Conservation (phyloP, 371 early-diverging fungal genomes). For the Syncephalastrum monosporum region DNA sequence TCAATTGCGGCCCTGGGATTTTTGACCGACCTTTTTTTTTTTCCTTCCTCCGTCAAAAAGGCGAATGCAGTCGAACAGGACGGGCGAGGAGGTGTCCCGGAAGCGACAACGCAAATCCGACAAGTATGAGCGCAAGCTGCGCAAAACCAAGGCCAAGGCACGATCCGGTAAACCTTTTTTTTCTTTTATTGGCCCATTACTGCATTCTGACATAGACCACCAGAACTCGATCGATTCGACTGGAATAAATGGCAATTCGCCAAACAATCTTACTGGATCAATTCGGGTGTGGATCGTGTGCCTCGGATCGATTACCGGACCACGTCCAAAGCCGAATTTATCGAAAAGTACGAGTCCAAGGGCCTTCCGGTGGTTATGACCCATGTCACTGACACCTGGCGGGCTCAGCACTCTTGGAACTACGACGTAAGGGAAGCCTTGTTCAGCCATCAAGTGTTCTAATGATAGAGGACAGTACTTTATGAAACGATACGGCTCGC, state of each 20-base stretch:
- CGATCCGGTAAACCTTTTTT: conserved; percentile 42
- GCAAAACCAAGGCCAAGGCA: conserved; percentile 44
- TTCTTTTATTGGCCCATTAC: background rate
- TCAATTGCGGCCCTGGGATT: too few species aligned
- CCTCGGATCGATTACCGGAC: conserved; percentile 48
- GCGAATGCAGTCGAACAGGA: too few species aligned
- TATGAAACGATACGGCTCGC: conserved; percentile 50
- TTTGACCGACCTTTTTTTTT: too few species aligned
- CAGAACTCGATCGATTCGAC: conserved; percentile 55
- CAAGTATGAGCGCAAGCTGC: conserved; percentile 41
- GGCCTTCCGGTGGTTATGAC: conserved; percentile 66
- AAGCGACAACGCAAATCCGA: too few species aligned
- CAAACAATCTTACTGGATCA: conserved; percentile 51
- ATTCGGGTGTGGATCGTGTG: conserved; percentile 42
- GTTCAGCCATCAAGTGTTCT: background rate
- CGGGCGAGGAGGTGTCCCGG: too few species aligned
- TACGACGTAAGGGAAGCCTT: conserved; percentile 40
- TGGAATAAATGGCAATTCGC: conserved; percentile 57
- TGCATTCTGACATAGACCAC: background rate
- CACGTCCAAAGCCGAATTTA: conserved; percentile 58
- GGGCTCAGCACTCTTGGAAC: conserved; percentile 60
- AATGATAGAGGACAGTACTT: conserved; percentile 35
- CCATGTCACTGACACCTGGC: conserved; percentile 63
- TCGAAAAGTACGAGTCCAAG: conserved; percentile 55
- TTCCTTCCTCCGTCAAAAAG: too few species aligned